Evolutionary conservation across 139 green algal genomes (phyloP).

Genomic region (Coelastrella sp.): DNA sequence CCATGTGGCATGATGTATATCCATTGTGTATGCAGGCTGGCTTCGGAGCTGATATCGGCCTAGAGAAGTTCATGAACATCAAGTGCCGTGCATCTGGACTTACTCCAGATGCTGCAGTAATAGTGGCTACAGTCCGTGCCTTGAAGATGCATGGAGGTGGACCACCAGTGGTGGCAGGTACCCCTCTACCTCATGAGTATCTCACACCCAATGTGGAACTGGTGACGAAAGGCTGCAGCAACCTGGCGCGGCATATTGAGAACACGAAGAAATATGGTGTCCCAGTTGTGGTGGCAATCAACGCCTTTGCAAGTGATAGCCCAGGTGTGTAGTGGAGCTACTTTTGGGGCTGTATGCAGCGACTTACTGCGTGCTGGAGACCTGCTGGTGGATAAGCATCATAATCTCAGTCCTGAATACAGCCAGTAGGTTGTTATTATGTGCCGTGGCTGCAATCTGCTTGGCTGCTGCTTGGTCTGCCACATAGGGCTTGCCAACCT

Average conservation of each 20-base stretch:
- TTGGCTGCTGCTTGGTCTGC: no score
- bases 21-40: constrained; percentile 76
- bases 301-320: constrained; percentile 96
- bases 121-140: constrained; percentile 96
- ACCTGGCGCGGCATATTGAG: constrained; percentile 88
- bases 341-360: no score
- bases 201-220: constrained; percentile 90
- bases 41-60: constrained; percentile 98
- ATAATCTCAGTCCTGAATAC: no score
- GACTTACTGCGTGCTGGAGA: no score
- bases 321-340: no score
- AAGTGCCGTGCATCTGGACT: constrained; percentile 90
- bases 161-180: constrained; percentile 95
- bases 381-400: no score
- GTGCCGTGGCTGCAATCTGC: no score
- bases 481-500: no score
- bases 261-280: constrained; percentile 92
- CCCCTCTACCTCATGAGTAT: constrained; percentile 94
- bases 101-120: constrained; percentile 73
- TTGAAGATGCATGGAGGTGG: constrained; percentile 94
- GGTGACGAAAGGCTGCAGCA: constrained; percentile 83
- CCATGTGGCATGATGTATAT: no score
- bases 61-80: constrained; percentile 98
- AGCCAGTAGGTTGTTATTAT: no score
- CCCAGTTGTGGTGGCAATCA: constrained; percentile 95